Base-by-base conservation (phyloP, 2,329 filamentous ascomycete genomes). In the Alternaria sp. region DNA sequence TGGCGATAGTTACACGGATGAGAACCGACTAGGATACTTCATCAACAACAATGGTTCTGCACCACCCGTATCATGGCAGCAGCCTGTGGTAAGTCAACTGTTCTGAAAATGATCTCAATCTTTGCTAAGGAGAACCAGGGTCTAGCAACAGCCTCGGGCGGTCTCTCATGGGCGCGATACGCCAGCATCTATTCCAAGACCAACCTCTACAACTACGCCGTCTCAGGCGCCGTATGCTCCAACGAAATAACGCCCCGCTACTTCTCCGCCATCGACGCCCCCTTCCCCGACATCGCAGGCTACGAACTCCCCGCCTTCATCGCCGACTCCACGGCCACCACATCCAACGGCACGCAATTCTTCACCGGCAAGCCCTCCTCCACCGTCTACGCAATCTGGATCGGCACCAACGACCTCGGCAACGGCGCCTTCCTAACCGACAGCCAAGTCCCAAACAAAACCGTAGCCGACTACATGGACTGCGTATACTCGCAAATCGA, bases 341-440 rank as follows among this genome's bases (percentile, higher is more conserved):
- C 66, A 13, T 63, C 76, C 1, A 79, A 81, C 57, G 81, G 81
- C 57, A 80, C 74, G 1, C 77, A 79, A 6, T 78, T 86, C 61
- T 77, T 86, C 61, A 73, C 77, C 32, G 80, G 82, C 49, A 83
- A 82, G 3, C 70, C 84, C 2, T 79, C 86, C 28, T 88, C 89
- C 66, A 92, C 91, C 0, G 88, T 92, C 3, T 94, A 93, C 72
- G 85, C 88, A 1, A 85, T 94, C 54, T 94, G 90, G 90, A 93
- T 94, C 70, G 92, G 92, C 4, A 93, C 91, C 23, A 95, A 95
- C 74, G 92, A 96, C 72, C 82, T 95, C 10, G 91, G 91, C 21
- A 84, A 83, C 60, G 79, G 84, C 55, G 90, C 86, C 9, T 90
- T 93, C 73, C 77, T 94, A 30, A 88, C 85, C 5, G 90, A 93